Evolutionary conservation across 208 protist species (phyloP), one percentile per base, ranked within the genome.

Genomic region (Trypanosoma conorhini): DNA sequence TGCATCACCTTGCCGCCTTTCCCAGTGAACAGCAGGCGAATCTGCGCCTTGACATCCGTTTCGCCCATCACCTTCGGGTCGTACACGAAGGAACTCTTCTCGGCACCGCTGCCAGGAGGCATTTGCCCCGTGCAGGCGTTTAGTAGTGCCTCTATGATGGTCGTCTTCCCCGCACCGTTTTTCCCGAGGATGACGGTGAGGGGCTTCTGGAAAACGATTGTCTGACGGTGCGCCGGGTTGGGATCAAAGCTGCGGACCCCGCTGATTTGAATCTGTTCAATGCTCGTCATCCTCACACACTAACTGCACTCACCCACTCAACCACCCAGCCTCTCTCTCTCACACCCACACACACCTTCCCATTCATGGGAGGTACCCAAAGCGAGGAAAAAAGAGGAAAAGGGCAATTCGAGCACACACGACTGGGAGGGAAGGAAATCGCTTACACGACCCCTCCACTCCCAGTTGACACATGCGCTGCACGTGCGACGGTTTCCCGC

Each of bases 161-260:
- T 99, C 71, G 94, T 98, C 93, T 96, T 99, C 86, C 79, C 98
- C 13, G 95, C 89, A 30, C 99, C 98, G 86, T 99, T 99, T 26
- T 86, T 86, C 19, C 99, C 99, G 12, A 99, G 88, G 55, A 99
- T 99, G 40, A 99, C 87, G 2, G 99, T 99, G 9, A 99, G 86
- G 5, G 98, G 99, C 72, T 98, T 97, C 54, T 97, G 89, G 70
- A 99, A 99, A 38, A 96, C 70, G 50, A 99, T 98, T 0, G 82
- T 91, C 74, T 97, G 88, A 38, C 76, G 57, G 21, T 94, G 73
- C 15, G 77, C 61, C 3, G 88, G 80, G 35, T 98, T 89, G 0
- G 97, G 97, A 65, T 94, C 83, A 67, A 99, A 99, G 72, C 93
- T 98, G 58, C 99, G 91, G 31, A 99, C 98, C 15, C 99, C 99